Conservation (phyloP, 345 rosid genomes). For the Ricinus communis region DNA sequence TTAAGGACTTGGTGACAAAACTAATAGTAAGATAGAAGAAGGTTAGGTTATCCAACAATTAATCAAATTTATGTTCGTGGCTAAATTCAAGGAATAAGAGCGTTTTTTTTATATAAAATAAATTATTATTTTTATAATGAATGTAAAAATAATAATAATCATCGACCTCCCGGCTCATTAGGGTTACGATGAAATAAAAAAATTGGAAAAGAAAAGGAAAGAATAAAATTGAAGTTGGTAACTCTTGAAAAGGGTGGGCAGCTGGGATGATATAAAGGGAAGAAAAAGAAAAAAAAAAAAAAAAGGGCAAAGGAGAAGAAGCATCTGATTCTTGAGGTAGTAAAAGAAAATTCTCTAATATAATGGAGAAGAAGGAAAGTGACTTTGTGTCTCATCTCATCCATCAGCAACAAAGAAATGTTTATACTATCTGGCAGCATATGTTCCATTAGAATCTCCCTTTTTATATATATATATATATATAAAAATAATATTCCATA, state of each 20-base stretch:
- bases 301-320: conserved; percentile 18
- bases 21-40: too few species aligned
- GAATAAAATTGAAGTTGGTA: not conserved
- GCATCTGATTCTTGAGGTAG: conserved; percentile 44
- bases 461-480: too few species aligned
- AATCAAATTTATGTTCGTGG: too few species aligned
- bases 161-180: too few species aligned
- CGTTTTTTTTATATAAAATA: too few species aligned
- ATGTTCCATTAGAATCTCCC: conserved; percentile 34
- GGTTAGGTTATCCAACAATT: too few species aligned
- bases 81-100: too few species aligned
- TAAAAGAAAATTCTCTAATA: not conserved
- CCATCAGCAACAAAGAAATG: conserved; percentile 19
- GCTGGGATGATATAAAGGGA: not conserved
- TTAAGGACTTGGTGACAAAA: not conserved
- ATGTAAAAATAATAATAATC: too few species aligned
- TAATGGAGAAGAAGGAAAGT: conserved; percentile 20
- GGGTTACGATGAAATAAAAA: too few species aligned
- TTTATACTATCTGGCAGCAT: conserved; percentile 28
- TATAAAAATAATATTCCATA: too few species aligned
- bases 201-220: too few species aligned
- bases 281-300: not conserved
- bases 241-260: not conserved
- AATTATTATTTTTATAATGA: too few species aligned
- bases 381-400: conserved; percentile 25